Evolutionary conservation across 768 basidiomycete genomes (phyloP).

Genomic region (Serendipita sp.): DNA sequence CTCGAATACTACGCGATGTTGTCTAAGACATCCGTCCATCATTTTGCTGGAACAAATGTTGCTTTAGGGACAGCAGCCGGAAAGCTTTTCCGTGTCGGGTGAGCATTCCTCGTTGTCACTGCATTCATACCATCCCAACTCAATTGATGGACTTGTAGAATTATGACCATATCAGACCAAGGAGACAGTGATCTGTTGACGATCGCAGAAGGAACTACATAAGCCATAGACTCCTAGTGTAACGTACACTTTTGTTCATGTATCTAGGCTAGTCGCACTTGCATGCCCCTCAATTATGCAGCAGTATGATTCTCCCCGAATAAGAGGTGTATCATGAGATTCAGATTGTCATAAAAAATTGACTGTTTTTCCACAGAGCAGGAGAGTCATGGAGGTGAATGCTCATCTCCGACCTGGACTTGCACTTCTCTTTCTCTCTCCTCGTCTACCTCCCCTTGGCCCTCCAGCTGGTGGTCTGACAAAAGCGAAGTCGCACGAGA

Average conservation of each 20-base stretch:
- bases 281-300: background rate
- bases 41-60: constrained; percentile 95
- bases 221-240: constrained; percentile 20
- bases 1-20: constrained; percentile 99
- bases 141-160: constrained; percentile 34
- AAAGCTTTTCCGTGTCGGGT: constrained; percentile 98
- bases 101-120: constrained; percentile 15
- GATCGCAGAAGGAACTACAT: constrained; percentile 57
- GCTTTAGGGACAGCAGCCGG: constrained; percentile 97
- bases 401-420: constrained; percentile 55
- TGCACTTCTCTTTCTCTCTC: constrained; percentile 53
- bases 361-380: background rate
- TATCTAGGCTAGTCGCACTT: background rate
- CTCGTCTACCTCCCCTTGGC: constrained; percentile 41
- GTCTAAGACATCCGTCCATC: constrained; percentile 96
- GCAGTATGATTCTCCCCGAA: background rate
- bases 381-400: background rate
- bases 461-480: constrained; percentile 70
- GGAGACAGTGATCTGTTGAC: constrained; percentile 93
- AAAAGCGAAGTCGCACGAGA: constrained; percentile 88
- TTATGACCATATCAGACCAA: constrained; percentile 92
- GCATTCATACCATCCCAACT: too few relatives aligned
- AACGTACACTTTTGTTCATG: background rate
- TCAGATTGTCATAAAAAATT: background rate
- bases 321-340: background rate